These are phyloP conservation scores for Salvia sclarea DNA, from an alignment of 305 asterid species.

Conservation along the genomic window DNA sequence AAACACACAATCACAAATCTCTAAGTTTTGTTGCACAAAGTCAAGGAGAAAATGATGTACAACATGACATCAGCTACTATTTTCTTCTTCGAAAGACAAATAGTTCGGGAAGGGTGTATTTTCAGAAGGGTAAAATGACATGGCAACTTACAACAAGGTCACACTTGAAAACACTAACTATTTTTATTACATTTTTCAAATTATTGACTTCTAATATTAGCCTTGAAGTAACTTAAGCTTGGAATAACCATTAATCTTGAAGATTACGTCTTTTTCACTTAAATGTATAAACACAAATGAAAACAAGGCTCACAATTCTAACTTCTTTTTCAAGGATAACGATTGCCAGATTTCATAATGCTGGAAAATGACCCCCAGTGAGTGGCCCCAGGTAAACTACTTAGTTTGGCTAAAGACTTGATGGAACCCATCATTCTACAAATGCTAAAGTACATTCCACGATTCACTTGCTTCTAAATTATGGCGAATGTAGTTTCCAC, in stretches of 20 bases:
- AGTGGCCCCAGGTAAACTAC: neutral
- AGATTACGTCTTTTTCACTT: neutral
- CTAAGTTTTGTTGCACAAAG: neutral
- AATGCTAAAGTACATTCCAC: neutral
- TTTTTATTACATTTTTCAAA: neutral
- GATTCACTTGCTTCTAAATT: constrained; percentile 1
- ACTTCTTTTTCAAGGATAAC: constrained; percentile 9
- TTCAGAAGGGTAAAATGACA: constrained; percentile 17
- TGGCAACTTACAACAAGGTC: constrained; percentile 12
- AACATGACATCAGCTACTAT: neutral
- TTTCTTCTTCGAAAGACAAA: constrained; percentile 14
- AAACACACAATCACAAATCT: constrained; percentile 32
- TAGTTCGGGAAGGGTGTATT: constrained; percentile 13
- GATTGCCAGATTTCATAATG: neutral
- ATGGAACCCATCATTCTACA: neutral
- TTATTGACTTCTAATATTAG: constrained; percentile 8
- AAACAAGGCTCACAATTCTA: neutral
- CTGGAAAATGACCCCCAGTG: neutral
- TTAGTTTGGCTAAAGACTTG: neutral
- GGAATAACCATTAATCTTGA: constrained; percentile 10
- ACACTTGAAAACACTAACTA: neutral
- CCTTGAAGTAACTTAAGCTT: neutral
- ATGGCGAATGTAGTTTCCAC: neutral
- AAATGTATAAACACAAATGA: neutral
- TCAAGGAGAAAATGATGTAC: neutral